Conservation (phyloP, 352 stramenopile species). For the Chrysophaeum taylorii region DNA sequence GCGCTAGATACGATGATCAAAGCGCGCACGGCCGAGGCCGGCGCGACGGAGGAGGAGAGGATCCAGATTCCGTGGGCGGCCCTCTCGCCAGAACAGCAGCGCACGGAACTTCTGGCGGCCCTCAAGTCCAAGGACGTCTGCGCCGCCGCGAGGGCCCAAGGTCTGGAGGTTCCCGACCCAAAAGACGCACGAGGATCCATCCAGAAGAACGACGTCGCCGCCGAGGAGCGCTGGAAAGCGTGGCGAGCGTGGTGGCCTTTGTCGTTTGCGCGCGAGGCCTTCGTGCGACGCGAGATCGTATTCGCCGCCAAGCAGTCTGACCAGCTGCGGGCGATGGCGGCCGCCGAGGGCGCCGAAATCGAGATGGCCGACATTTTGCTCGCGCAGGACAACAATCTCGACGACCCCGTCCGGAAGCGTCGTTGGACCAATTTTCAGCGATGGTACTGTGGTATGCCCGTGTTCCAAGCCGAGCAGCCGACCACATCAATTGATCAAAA, state of each 20-base stretch:
- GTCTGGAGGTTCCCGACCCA: background rate
- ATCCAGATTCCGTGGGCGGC: background rate
- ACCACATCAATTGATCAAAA: no score
- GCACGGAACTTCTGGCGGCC: background rate
- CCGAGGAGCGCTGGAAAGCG: background rate
- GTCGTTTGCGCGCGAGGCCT: background rate
- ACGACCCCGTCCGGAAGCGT: background rate
- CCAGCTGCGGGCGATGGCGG: no score
- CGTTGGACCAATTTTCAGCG: background rate
- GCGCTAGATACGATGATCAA: background rate
- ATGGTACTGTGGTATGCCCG: background rate
- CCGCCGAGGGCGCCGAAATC: background rate
- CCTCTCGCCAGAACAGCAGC: background rate
- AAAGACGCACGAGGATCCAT: background rate
- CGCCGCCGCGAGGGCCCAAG: background rate
- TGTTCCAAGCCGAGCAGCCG: background rate
- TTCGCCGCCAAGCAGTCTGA: background rate
- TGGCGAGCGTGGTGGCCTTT: background rate
- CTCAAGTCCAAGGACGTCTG: background rate
- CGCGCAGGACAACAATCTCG: background rate
- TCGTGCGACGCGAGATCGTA: background rate
- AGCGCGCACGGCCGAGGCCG: no score
- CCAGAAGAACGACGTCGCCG: no score
- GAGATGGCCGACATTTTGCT: background rate
- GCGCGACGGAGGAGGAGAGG: background rate